Evolutionary conservation across 768 basidiomycete species (phyloP), one percentile per base, ranked within the genome.

Genomic region (Termitomyces sp.): DNA sequence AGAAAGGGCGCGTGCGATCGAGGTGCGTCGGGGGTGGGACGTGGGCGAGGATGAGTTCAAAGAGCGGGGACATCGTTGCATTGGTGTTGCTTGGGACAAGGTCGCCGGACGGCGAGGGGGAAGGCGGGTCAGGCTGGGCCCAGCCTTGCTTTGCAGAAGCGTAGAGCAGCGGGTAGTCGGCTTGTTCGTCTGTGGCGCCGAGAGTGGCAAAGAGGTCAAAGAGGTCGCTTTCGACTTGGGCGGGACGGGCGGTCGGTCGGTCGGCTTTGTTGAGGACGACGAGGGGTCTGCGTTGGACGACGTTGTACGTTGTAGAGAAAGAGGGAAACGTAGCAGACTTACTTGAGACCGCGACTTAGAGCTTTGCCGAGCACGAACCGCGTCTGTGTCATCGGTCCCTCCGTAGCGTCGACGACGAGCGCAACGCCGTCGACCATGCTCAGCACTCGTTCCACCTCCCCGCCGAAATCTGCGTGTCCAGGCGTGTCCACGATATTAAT

Each of bases 401-500:
- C 81, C 1, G 82, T 81, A 2, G 80, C 79, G 58, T 83, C 81
- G 17, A 84, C 76, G 3, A 84, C 68, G n/a, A 84, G 72, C 14
- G 80, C 80, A 11, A 82, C 81, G 28, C 81, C 81, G 56, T 83
- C 82, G 11, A 84, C 78, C 74, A 84, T 82, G 57, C 79, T 79
- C 70, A 81, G 70, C 3, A 82, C 77, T 51, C 81, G 75, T 58
- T 84, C 81, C 9, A 84, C 81, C 64, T 84, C 82, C 53, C 81
- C 81, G 34, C 81, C 81, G 66, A 84, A 82, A 60, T 84, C 82
- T 7, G 81, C 81, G 65, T 84, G 82, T 50, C 82, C 81, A 0
- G 81, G 82, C 0, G 82, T 84, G 60, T 84, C 82, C 56, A 83
- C 77, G 57, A 84, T 79, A 51, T 82, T 84, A 58, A 82, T 79